These are phyloP conservation scores for Forsythia viridissima DNA, from an alignment of 257 asterid species.

Conservation along the genomic window DNA sequence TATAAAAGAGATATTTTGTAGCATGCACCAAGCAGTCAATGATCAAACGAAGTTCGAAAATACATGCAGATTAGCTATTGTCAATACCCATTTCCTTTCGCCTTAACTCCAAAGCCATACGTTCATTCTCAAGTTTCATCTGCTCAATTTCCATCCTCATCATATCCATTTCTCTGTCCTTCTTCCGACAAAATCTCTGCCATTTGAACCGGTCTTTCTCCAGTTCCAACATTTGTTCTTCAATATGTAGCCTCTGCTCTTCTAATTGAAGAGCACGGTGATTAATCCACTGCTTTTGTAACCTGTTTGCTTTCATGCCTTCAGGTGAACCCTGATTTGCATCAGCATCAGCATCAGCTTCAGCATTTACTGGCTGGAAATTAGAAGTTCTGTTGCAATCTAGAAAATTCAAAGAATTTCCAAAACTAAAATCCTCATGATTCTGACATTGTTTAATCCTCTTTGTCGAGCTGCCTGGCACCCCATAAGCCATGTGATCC, in stretches of 20 bases:
- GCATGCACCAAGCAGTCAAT: neutral
- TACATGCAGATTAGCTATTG: slow-evolving; percentile 14
- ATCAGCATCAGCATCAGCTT: slow-evolving; percentile 19
- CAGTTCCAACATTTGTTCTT: slow-evolving; percentile 50
- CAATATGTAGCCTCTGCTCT: slow-evolving; percentile 46
- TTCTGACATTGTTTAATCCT: slow-evolving; percentile 33
- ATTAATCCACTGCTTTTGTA: slow-evolving; percentile 35
- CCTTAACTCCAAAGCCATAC: slow-evolving; percentile 51
- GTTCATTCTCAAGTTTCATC: slow-evolving; percentile 57
- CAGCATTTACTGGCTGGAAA: slow-evolving; percentile 26
- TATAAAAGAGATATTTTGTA: neutral
- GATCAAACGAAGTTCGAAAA: neutral
- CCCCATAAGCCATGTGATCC: slow-evolving; percentile 5
- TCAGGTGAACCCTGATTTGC: slow-evolving; percentile 24
- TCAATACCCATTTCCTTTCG: slow-evolving; percentile 46
- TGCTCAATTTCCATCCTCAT: slow-evolving; percentile 50
- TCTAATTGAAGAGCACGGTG: slow-evolving; percentile 35
- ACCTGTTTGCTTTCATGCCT: slow-evolving; percentile 16
- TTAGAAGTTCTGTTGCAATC: slow-evolving; percentile 33
- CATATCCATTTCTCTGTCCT: slow-evolving; percentile 49
- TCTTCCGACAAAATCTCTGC: slow-evolving; percentile 55
- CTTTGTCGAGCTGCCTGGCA: slow-evolving; percentile 26
- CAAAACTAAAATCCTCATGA: slow-evolving; percentile 34
- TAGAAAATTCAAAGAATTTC: slow-evolving; percentile 27
- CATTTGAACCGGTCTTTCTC: slow-evolving; percentile 61